A percentile compares a stretch with the other conserved stretches of the same genome.
These are phyloP conservation scores for Lentinula aciculospora DNA, from an alignment of 768 basidiomycete genomes.

Conservation along the genomic window DNA sequence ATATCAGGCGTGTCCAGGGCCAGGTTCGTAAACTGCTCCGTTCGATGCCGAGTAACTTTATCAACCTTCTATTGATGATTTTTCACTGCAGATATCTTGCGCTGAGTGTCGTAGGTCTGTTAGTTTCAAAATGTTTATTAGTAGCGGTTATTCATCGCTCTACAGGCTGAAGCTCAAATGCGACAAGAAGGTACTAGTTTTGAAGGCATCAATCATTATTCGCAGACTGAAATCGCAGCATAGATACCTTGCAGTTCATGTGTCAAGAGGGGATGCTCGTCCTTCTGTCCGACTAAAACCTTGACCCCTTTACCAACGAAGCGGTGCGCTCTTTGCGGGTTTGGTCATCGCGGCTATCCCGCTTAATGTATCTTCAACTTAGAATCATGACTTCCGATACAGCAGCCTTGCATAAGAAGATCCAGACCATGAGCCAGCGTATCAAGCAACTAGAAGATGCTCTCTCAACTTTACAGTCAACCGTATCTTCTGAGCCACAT, in stretches of 20 bases:
- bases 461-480: slow-evolving; percentile 53
- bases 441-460: slow-evolving; percentile 68
- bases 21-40: background rate
- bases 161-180: slow-evolving; percentile 34
- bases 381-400: slow-evolving; percentile 44
- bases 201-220: background rate
- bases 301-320: background rate
- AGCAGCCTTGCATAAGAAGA: slow-evolving; percentile 62
- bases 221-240: background rate
- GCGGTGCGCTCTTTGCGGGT: slow-evolving; percentile 21
- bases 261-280: slow-evolving; percentile 52
- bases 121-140: background rate
- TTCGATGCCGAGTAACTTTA: too few relatives aligned
- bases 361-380: background rate
- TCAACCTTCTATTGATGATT: background rate
- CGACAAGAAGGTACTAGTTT: slow-evolving; percentile 31
- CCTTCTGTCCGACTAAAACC: slow-evolving; percentile 37
- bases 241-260: slow-evolving; percentile 43
- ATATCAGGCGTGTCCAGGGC: background rate
- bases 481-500: slow-evolving; percentile 51
- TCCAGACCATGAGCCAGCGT: slow-evolving; percentile 61
- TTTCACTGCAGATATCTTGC: background rate
- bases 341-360: slow-evolving; percentile 33
- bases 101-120: slow-evolving; percentile 35
- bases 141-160: background rate